Evolutionary conservation across 2,329 filamentous ascomycete genomes (phyloP), one percentile per base, ranked within the genome.

Genomic region (Trichophaea hybrida): DNA sequence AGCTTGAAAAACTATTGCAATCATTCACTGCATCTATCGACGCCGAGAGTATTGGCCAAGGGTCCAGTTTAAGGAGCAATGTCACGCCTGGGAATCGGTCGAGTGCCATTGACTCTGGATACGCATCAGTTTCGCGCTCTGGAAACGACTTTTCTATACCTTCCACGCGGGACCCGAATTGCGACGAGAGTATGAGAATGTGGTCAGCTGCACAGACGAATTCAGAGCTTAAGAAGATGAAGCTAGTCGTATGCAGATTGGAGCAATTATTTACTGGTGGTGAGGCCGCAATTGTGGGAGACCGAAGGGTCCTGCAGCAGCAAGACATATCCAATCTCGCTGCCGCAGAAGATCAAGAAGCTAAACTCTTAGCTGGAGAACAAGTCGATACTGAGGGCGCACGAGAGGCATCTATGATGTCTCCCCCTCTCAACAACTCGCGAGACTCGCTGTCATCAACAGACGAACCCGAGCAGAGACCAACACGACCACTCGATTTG

Each of bases 191-290:
- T 49, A 40, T 34, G n/a, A 53, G 31, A 33, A 6, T 37, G 13
- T 57, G 55, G 55, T 24, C 55, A 32, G 33, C 10, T 17, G 46
- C 46, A 17, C 46, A 54, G 5, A 43, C 74, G 0, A 80, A 89
- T 78, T 82, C 82, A 0, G 86, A 91, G 12, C 83, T 80, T 64
- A 79, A 85, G 5, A 88, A 81, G 73, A 88, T 87, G 74, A 88
- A 83, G 69, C 69, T 89, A 17, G 84, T 91, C 0, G 88, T 91
- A 1, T 78, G 81, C 57, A 79, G 86, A 1, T 71, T 94, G 5
- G 88, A 94, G 68, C 85, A 90, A 64, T 76, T 94, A 1, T 94
- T 93, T 63, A 88, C 86, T 0, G 88, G 88, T 33, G 40, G 10
- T 10, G 55, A 44, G 24, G 7, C n/a, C n/a, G 35, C 53, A 40